Conservation (phyloP, 163 green algal species). For the Prototheca wickerhamii region DNA sequence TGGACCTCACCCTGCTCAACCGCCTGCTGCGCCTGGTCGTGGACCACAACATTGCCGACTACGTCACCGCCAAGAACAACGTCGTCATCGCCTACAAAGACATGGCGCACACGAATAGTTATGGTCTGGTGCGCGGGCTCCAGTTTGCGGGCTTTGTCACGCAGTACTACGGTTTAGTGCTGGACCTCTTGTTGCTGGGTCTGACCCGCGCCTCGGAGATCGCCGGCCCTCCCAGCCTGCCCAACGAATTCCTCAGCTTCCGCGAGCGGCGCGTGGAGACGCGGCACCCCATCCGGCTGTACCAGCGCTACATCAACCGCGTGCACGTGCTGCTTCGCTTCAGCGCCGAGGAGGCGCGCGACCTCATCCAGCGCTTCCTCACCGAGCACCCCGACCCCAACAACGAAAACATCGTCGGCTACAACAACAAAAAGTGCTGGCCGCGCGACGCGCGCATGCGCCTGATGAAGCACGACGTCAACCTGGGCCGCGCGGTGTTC, state of each 20-base stretch:
- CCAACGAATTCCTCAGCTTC: constrained; percentile 94
- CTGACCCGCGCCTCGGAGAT: constrained; percentile 93
- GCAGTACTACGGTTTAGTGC: constrained; percentile 95
- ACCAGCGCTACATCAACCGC: constrained; percentile 90
- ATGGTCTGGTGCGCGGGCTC: constrained; percentile 95
- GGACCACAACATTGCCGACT: constrained; percentile 99
- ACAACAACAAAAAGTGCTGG: constrained; percentile 91
- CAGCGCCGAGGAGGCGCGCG: constrained; percentile 87
- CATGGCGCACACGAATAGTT: constrained; percentile 98
- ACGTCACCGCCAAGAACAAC: constrained; percentile 99
- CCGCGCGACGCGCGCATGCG: constrained; percentile 97
- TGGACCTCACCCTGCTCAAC: constrained; percentile 93
- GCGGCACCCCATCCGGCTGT: constrained; percentile 96
- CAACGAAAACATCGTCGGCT: constrained; percentile 99
- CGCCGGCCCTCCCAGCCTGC: constrained; percentile 76
- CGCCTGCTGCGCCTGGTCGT: constrained; percentile 93
- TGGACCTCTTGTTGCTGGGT: constrained; percentile 96
- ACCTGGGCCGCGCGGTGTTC: constrained; percentile 95
- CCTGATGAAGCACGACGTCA: constrained; percentile 99
- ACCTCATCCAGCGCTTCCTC: constrained; percentile 98
- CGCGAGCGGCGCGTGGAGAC: constrained; percentile 75
- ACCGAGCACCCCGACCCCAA: constrained; percentile 99
- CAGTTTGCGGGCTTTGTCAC: constrained; percentile 96
- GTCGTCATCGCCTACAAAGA: constrained; percentile 99
- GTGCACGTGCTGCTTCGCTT: constrained; percentile 92